These are phyloP conservation scores for Coemansia sp. DNA, from an alignment of 192 early-diverging fungal species.

Conservation along the genomic window DNA sequence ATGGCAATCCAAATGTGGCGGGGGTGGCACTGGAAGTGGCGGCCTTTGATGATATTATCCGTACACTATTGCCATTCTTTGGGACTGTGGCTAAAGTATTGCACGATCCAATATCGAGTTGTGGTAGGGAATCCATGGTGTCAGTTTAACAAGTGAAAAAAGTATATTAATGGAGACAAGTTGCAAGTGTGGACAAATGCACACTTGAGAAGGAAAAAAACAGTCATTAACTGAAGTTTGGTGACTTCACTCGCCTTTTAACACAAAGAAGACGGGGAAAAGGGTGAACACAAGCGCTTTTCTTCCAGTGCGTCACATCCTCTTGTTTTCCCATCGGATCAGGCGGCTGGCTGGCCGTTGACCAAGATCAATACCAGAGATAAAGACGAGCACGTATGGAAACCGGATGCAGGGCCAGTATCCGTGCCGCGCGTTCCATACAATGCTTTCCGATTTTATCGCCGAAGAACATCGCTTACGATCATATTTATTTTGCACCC, in stretches of 20 bases:
- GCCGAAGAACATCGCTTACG: neutral
- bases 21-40: neutral
- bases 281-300: neutral
- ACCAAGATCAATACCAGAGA: neutral
- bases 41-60: neutral
- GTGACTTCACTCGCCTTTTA: no score
- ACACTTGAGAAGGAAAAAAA: neutral
- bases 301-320: neutral
- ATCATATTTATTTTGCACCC: neutral
- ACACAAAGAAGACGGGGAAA: no score
- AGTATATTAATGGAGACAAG: neutral
- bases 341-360: neutral
- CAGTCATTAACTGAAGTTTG: neutral
- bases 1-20: constrained; percentile 18
- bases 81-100: neutral
- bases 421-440: no score
- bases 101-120: neutral
- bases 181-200: neutral
- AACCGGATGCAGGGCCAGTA: neutral
- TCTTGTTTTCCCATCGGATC: neutral
- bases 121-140: neutral
- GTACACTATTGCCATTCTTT: neutral
- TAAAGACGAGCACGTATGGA: neutral
- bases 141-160: neutral
- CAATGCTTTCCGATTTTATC: no score